Base-by-base conservation (phyloP, 2,329 filamentous ascomycete genomes). In the Aspergillus uvarum region DNA sequence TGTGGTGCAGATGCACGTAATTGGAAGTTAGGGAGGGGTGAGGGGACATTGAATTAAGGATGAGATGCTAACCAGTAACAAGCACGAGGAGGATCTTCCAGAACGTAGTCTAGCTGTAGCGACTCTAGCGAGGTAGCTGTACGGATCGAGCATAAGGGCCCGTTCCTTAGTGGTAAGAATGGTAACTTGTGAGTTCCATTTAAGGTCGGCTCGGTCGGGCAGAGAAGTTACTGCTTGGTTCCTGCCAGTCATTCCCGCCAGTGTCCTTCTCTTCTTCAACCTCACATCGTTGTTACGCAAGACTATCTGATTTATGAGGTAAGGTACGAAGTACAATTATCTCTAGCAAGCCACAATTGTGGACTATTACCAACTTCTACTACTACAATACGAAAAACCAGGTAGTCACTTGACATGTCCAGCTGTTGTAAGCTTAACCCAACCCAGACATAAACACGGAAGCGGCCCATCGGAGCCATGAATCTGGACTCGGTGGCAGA, bases 11-110 rank as follows among this genome's bases (percentile, higher is more conserved):
- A 16, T 49, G 47, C 32, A 54, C 44, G 59, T 61, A 58, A 60
- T 47, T 49, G 47, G 58, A 58, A 66, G 47, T 4, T 2, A 10
- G 14, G 14, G 32, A 35, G 32, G 14, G 32, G 14, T 10, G 12
- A 16, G 32, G 32, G 32, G 48, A 48, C 62, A 60, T 64, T 62
- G 59, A 64, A 65, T 64, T 63, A 61, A 63, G 12, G 32, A 35
- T 35, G 32, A 35, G 26, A 29, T 29, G 26, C 58, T 59, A 60
- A 32, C 47, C 51, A 56, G 53, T 61, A 59, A 63, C 56, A 63
- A 60, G 60, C 60, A 63, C 55, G 54, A 52, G 58, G 60, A 63
- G 58, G 60, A 63, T 63, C 60, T 52, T 60, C 58, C 44, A 58
- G 58, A 60, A 29, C 26, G 26, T 29, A 29, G 26, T 10, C 26